Conservation (phyloP, 169 alveolate genomes). For the Plasmodium knowlesi region DNA sequence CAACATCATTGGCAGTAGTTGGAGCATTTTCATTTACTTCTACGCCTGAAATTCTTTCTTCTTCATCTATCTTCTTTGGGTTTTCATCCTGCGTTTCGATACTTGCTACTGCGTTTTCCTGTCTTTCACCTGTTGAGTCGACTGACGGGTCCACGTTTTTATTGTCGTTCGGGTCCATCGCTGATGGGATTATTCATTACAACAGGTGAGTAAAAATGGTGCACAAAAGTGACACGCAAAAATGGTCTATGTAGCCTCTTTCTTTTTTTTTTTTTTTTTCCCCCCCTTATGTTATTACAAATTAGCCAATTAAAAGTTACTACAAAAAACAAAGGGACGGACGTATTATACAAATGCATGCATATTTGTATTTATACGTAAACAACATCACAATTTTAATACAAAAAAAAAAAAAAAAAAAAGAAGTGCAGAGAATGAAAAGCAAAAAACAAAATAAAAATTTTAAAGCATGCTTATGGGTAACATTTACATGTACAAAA, state of each 20-base stretch:
- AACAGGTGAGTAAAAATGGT: background rate
- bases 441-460: background rate
- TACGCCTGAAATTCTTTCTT: slow-evolving; percentile 18
- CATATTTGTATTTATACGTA: slow-evolving; percentile 11
- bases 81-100: slow-evolving; percentile 17
- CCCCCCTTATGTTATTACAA: background rate
- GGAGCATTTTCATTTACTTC: background rate
- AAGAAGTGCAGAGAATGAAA: slow-evolving; percentile 14
- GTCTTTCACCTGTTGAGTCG: slow-evolving; percentile 49
- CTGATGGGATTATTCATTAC: slow-evolving; percentile 36
- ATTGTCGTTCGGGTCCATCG: slow-evolving; percentile 51
- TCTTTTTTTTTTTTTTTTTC: background rate
- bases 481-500: slow-evolving; percentile 13
- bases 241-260: slow-evolving; percentile 7
- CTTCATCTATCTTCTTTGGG: slow-evolving; percentile 14
- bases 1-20: slow-evolving; percentile 36
- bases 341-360: slow-evolving; percentile 24
- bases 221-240: background rate
- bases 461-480: slow-evolving; percentile 48
- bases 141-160: slow-evolving; percentile 16
- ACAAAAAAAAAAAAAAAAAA: slow-evolving; percentile 24
- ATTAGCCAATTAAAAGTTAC: slow-evolving; percentile 9
- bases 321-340: slow-evolving; percentile 11
- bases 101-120: slow-evolving; percentile 3
- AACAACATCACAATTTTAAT: slow-evolving; percentile 55